Evolutionary conservation across 2,329 filamentous ascomycete species (phyloP), one percentile per base, ranked within the genome.

Genomic region (Coniosporium tulheliwenetii): DNA sequence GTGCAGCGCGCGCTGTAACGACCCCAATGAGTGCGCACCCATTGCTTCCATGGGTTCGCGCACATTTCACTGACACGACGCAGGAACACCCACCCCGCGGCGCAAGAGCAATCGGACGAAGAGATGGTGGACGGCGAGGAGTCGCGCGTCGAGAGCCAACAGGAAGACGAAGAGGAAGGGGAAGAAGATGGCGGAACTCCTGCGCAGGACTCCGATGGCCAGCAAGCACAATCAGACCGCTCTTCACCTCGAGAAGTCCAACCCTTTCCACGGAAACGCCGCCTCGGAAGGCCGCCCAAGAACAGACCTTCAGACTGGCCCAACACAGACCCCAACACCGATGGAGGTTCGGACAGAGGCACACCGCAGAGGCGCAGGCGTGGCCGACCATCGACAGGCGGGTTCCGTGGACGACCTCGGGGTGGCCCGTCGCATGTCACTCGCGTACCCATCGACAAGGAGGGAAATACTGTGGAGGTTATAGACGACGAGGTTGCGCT

Each of bases 381-480:
- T 45, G 19, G 19, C 19, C 19, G 19, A 26, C 19, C 19, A 26
- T 58, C 68, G 41, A 67, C 69, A 44, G 73, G 71, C 40, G 77
- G 76, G 14, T 64, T 84, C 45, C 85, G 86, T 77, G 75, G 84
- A 66, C 60, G 84, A 63, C 50, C 79, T 65, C 79, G 81, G 42
- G 79, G 79, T 33, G 75, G 79, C 4, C 75, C 79, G 10, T 79
- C 80, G 33, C 84, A 87, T 53, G 78, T 84, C 38, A 85, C 79
- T 1, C 77, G 86, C 53, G 83, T 93, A 45, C 78, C 85, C 5
- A 81, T 94, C 44, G 91, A 96, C 61, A 93, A 93, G 54, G 86
- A 95, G 52, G 91, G 91, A 39, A 94, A 86, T 43, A 78, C 85
- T 62, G 80, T 89, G 63, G 82, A 91, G 53, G 89, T 98, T 43